Conservation (phyloP, 2,329 filamentous ascomycete species). For the Macrophomina pseudophaseolina region DNA sequence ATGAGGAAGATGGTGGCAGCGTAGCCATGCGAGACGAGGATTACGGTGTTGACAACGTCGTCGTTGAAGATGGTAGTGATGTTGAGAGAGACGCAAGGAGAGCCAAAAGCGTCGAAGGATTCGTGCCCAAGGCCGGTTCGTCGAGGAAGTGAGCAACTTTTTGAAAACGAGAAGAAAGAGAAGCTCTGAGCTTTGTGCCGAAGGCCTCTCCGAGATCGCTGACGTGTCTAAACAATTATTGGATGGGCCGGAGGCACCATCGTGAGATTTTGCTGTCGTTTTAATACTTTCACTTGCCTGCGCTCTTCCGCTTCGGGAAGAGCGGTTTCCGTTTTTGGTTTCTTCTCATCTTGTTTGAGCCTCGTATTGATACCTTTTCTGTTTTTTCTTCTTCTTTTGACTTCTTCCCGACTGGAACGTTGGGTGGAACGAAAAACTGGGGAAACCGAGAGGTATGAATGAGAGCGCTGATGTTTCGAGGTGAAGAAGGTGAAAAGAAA, state of each 20-base stretch:
- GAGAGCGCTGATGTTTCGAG: neutral
- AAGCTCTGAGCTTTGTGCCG: conserved; percentile 1
- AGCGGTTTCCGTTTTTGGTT: conserved; percentile 10
- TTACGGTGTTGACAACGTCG: conserved; percentile 42
- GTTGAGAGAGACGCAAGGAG: conserved; percentile 38
- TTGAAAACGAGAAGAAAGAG: neutral
- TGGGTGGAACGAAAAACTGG: neutral
- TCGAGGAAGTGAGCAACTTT: conserved; percentile 11
- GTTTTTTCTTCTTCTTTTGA: neutral
- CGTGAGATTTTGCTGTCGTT: conserved; percentile 1
- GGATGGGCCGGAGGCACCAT: conserved; percentile 11
- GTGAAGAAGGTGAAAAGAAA: neutral
- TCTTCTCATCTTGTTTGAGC: neutral
- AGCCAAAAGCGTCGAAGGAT: conserved; percentile 22
- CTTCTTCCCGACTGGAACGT: neutral
- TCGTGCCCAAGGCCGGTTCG: conserved; percentile 17
- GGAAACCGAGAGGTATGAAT: neutral
- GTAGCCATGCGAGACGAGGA: conserved; percentile 32
- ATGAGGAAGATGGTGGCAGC: conserved; percentile 43
- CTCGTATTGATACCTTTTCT: conserved; percentile 12
- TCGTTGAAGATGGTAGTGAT: conserved; percentile 47
- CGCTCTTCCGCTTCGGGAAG: conserved; percentile 18
- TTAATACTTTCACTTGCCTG: neutral
- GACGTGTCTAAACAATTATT: conserved; percentile 15
- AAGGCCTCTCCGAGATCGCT: neutral